Base-by-base conservation (phyloP, 164 flowering plant genomes). In the Kalanchoe fedtschenkoi region DNA sequence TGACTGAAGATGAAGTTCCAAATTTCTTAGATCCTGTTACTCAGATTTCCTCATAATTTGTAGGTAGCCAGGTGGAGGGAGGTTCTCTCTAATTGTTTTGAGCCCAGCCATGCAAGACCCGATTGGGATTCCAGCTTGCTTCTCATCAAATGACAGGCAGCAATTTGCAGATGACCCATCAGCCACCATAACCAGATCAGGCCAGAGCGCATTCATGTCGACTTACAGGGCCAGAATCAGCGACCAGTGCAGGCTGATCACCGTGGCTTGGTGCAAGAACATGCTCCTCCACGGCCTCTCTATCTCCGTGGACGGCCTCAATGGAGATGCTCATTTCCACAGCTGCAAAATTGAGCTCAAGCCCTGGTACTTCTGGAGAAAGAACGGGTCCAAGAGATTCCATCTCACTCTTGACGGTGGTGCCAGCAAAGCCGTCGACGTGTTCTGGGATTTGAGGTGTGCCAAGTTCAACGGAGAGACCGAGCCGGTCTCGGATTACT, bases 181-280 rank as follows among this genome's bases (percentile, higher is more conserved):
- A 0, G 65, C 79, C 0, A 77, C 80, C 1, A 69, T 81, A 5
- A 79, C 81, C 16, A 77, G 81, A 72, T 76, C 88, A n/a, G 90
- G 92, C 0, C 80, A 77, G 65, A 74, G 74, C 62, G 76, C 70
- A 15, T 68, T 69, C 71, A 63, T 72, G 74, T 77, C 76, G 14
- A 64, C 65, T 2, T 77, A 74, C 60, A 44, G 74, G 1, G 65
- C 79, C 34, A 70, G 75, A 66, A 63, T 77, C 17, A 71, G 73
- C 1, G 78, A 80, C 64, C 78, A 77, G 28, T 77, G 86, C 69
- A 80, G 88, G 17, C 57, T 73, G 39, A 79, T 89, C 57, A 85
- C 87, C 3, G 67, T 86, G 17, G 79, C 93, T 38, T 89, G 96
- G 96, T 82, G 84, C 79, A 83, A 81, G 76, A 85, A 81, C 59